Evolutionary conservation across 1,284 basidiomycete species (phyloP).

Genomic region (Volvariella volvacea): DNA sequence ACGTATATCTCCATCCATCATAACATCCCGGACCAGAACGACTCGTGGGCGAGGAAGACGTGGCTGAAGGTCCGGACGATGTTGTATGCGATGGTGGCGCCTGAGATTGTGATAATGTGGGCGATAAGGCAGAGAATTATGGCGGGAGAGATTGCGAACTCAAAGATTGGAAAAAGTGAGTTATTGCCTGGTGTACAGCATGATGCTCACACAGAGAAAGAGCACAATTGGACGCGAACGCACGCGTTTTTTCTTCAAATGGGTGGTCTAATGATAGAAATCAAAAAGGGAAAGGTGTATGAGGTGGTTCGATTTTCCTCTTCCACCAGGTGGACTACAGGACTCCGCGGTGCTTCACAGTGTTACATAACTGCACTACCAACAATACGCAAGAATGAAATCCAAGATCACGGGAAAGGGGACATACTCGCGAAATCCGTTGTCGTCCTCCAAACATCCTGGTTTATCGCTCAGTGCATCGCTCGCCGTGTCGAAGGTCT

Average conservation of each 20-base stretch:
- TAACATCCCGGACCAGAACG: slow-evolving; percentile 17
- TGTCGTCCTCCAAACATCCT: slow-evolving; percentile 14
- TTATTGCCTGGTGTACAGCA: not conserved
- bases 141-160: slow-evolving; percentile 9
- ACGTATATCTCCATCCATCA: slow-evolving; percentile 24
- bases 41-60: not conserved
- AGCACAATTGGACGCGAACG: slow-evolving; percentile 12
- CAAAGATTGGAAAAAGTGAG: not conserved
- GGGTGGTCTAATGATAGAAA: slow-evolving; percentile 14
- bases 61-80: slow-evolving; percentile 11
- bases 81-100: slow-evolving; percentile 16
- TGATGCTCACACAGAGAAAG: too few species aligned
- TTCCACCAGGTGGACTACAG: slow-evolving; percentile 7
- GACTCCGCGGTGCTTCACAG: slow-evolving; percentile 18
- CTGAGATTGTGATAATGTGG: slow-evolving; percentile 20
- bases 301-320: too few species aligned
- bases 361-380: too few species aligned
- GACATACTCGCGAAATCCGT: slow-evolving; percentile 18
- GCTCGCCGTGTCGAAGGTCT: slow-evolving; percentile 8
- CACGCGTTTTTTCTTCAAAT: slow-evolving; percentile 16
- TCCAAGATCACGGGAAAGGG: slow-evolving; percentile 6
- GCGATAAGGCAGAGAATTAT: slow-evolving; percentile 17
- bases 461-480: slow-evolving; percentile 16
- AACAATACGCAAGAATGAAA: slow-evolving; percentile 17
- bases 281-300: too few species aligned